Evolutionary conservation across 1,284 basidiomycete species (phyloP), one percentile per base, ranked within the genome.

Genomic region (Cryptococcus sp.): DNA sequence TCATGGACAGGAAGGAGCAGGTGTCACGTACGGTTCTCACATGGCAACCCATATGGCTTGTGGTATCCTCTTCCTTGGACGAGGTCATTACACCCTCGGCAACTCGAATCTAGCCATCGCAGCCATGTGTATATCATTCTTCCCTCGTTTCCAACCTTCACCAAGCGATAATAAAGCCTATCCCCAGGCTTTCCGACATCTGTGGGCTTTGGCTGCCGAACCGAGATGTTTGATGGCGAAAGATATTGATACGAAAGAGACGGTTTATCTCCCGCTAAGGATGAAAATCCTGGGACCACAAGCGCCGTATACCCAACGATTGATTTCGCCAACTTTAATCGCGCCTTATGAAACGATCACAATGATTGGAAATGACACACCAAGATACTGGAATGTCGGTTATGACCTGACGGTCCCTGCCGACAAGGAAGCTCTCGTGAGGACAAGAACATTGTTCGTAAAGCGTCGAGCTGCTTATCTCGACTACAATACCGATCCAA

Each of bases 201-300:
- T 99, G 24, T 98, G 96, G 96, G 88, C 88, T 2, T 78, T 98
- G 34, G 96, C 96, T 1, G 86, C 89, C 14, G 93, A 98, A 65
- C 93, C 96, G 2, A 79, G 96, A 43, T 93, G 93, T 69, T 79
- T 98, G 11, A 83, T 93, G 34, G 89, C 91, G 0, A 82, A 88
- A 34, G 92, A 97, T 63, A 87, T 94, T 31, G 91, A 94, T 62
- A 90, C 88, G 2, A 82, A 83, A 14, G 88, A 94, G 67, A 84
- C 90, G 0, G 88, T 93, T 14, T 93, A 91, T 70, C 80, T 97
- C 0, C 93, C 92, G 0, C 81, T 96, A 67, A 93, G 91, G 72
- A 82, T 94, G 59, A 85, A 84, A 45, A 79, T 87, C 54, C 3
- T 9, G 9, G 46, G 14, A 22, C 16, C 10, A 14, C 1, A 13